Conservation (phyloP, 1,284 basidiomycete species). For the Austropuccinia psidii region DNA sequence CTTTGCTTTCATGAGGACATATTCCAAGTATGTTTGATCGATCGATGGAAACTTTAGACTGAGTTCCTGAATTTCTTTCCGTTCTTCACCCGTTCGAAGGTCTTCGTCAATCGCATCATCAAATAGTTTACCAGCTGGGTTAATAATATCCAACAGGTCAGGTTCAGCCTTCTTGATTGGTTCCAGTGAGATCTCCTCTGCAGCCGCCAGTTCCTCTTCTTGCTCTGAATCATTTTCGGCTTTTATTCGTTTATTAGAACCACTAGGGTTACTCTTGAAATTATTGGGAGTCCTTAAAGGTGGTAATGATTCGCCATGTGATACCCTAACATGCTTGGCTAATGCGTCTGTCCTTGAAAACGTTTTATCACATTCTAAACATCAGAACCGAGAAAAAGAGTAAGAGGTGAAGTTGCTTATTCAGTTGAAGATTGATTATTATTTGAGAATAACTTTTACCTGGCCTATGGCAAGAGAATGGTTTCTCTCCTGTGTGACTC, state of each 20-base stretch:
- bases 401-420: neutral
- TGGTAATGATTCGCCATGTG: constrained; percentile 54
- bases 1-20: constrained; percentile 20
- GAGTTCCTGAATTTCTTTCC: constrained; percentile 2
- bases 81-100: constrained; percentile 1
- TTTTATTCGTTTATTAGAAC: neutral
- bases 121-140: neutral
- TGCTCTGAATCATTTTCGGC: constrained; percentile 15
- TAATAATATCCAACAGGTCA: neutral
- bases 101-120: neutral
- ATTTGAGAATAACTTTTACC: constrained; percentile 53
- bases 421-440: neutral
- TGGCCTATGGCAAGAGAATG: constrained; percentile 70
- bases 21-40: constrained; percentile 4
- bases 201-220: neutral
- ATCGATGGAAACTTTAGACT: neutral
- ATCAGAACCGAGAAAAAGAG: neutral
- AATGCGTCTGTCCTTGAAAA: constrained; percentile 86
- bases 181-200: neutral
- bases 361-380: constrained; percentile 77
- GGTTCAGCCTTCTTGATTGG: neutral
- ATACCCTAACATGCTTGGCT: constrained; percentile 79
- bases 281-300: neutral
- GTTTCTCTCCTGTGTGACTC: constrained; percentile 86
- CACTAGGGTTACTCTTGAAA: neutral